phyloP scores from a whole-genome alignment of 1,284 basidiomycete species.

The Ceratobasidium sp. region DNA sequence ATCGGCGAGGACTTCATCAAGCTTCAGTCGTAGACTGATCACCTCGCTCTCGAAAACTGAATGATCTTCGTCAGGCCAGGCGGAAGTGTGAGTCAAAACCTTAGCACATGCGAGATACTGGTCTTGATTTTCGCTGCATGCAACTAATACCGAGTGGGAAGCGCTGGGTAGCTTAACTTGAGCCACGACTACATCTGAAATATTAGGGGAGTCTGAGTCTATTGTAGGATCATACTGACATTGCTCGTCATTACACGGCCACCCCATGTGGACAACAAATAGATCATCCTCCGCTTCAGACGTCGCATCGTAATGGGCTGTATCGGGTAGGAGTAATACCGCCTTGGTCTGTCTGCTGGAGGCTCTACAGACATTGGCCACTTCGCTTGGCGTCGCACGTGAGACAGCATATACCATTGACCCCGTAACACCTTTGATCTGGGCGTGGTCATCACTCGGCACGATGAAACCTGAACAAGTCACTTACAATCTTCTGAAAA shows the following conservation, averaged over 20 bases:
- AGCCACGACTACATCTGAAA: not conserved
- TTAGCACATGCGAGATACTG: not conserved
- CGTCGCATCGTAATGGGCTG: too few species aligned
- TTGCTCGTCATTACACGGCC: not conserved
- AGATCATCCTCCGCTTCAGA: too few species aligned
- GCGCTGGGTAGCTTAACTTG: not conserved
- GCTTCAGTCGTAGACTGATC: not conserved
- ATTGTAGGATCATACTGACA: conserved; percentile 1
- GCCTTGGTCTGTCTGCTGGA: not conserved
- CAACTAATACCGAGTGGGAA: not conserved
- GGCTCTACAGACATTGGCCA: not conserved
- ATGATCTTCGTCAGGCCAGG: not conserved
- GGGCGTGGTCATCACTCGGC: not conserved
- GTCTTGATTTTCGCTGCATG: not conserved
- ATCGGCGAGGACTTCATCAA: not conserved
- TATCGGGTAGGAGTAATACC: not conserved
- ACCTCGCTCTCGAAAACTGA: not conserved
- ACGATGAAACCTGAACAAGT: too few species aligned
- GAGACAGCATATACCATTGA: not conserved
- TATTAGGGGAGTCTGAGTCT: not conserved
- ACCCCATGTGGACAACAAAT: conserved; percentile 19
- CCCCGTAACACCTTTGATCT: not conserved
- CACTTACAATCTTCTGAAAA: conserved; percentile 28
- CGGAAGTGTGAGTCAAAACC: not conserved
- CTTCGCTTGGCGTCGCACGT: not conserved